Percentiles rank a stretch among this genome's conserved stretches.
Conservation (phyloP, 306 rosid genomes). For the Carpinus viminea region DNA sequence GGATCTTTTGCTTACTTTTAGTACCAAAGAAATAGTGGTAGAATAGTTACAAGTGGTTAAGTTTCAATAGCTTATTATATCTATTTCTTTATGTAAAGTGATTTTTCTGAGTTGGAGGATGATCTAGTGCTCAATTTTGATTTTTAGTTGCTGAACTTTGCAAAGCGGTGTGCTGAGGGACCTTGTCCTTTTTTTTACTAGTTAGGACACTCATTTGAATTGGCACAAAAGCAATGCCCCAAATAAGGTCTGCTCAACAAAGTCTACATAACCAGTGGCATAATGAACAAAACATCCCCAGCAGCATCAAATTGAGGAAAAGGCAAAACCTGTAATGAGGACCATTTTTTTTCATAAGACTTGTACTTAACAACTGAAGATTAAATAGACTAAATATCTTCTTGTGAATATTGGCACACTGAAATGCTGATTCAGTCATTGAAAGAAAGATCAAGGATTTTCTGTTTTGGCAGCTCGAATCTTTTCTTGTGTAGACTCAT, state of each 20-base stretch:
- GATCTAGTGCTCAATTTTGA: not conserved
- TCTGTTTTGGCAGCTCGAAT: not conserved
- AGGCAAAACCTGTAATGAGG: not conserved
- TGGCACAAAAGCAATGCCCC: not conserved
- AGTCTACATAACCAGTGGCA: not conserved
- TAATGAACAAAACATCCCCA: not conserved
- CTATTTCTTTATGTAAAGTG: not conserved
- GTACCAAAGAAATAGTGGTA: conserved; percentile 3
- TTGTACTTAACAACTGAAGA: not conserved
- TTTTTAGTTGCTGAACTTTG: not conserved
- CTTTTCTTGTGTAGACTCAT: not conserved
- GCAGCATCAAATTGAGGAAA: not conserved
- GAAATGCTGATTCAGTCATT: not conserved
- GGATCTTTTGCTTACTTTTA: conserved; percentile 9
- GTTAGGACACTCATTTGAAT: not conserved
- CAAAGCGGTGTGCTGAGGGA: not conserved
- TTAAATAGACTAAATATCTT: not conserved
- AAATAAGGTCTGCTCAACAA: not conserved
- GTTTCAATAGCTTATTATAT: not conserved
- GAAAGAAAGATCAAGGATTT: not conserved
- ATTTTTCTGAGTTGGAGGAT: not conserved
- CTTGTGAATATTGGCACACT: not conserved
- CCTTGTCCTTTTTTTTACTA: not conserved
- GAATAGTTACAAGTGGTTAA: conserved; percentile 6
- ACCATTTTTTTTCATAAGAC: not conserved